Conservation (phyloP, 1,284 basidiomycete genomes). For the Inonotus hispidus region DNA sequence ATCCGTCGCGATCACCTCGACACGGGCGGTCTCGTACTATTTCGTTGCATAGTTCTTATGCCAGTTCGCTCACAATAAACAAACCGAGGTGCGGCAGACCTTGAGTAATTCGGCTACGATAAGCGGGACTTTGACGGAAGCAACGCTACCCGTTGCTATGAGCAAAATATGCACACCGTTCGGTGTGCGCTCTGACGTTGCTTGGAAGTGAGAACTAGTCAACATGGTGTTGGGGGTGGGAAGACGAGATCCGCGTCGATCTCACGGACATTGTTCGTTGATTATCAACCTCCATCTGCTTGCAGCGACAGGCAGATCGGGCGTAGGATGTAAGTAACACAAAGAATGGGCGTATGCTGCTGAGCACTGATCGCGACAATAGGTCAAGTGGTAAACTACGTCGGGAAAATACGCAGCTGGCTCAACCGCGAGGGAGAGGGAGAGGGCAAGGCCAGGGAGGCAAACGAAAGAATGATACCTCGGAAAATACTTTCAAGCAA, state of each 20-base stretch:
- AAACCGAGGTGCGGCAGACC: slow-evolving; percentile 39
- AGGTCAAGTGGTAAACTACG: not conserved
- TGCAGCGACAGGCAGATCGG: not conserved
- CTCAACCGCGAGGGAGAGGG: not conserved
- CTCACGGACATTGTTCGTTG: not conserved
- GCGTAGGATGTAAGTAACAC: not conserved
- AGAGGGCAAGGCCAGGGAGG: not conserved
- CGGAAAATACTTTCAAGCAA: not conserved
- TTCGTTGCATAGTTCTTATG: not conserved
- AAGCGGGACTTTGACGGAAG: slow-evolving; percentile 87
- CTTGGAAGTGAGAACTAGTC: slow-evolving; percentile 4
- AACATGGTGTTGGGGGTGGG: not conserved
- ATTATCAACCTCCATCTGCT: not conserved
- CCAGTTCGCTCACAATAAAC: not conserved
- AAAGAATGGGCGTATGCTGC: not conserved
- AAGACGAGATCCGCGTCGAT: not conserved
- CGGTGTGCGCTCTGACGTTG: slow-evolving; percentile 2
- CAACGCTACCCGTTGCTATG: slow-evolving; percentile 89
- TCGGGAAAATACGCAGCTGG: not conserved
- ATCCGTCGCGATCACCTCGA: slow-evolving; percentile 84
- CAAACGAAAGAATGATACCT: not conserved
- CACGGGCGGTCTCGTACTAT: slow-evolving; percentile 67
- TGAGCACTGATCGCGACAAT: not conserved
- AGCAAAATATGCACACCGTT: slow-evolving; percentile 70
- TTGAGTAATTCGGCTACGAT: slow-evolving; percentile 75